Evolutionary conservation across 1,139 yeast species (phyloP).

Genomic region (Lizanozyma gosingica): DNA sequence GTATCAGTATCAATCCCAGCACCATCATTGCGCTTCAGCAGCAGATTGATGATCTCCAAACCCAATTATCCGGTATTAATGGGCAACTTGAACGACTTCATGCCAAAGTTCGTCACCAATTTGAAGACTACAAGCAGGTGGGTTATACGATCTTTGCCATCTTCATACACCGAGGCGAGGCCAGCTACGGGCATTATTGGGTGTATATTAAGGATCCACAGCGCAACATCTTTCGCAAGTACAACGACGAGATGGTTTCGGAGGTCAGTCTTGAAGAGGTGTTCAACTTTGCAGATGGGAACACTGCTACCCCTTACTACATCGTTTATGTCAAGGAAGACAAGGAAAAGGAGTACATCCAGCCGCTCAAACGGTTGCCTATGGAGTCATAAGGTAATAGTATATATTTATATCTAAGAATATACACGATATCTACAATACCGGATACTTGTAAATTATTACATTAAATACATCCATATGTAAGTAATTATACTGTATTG

Average conservation of each 20-base stretch:
- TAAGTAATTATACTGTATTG: too few species aligned
- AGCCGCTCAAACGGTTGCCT: constrained; percentile 57
- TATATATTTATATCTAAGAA: too few species aligned
- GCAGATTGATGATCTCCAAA: constrained; percentile 26
- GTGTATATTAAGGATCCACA: constrained; percentile 76
- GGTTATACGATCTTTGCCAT: constrained; percentile 86
- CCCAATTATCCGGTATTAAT: constrained; percentile 28
- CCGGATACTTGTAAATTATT: too few species aligned
- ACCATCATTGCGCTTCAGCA: constrained; percentile 26
- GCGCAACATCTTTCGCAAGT: constrained; percentile 66
- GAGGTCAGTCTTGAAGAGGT: constrained; percentile 74
- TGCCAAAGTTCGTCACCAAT: constrained; percentile 46
- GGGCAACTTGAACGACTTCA: constrained; percentile 34
- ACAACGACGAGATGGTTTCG: constrained; percentile 84
- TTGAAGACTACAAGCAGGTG: constrained; percentile 46
- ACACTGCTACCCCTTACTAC: constrained; percentile 90
- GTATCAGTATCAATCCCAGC: constrained; percentile 18
- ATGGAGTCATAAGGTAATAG: too few species aligned
- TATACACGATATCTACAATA: too few species aligned
- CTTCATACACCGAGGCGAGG: constrained; percentile 93
- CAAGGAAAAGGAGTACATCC: constrained; percentile 47
- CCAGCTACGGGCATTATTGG: constrained; percentile 96
- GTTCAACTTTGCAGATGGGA: constrained; percentile 59
- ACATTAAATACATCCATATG: too few species aligned
- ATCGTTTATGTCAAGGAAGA: constrained; percentile 73